Base-by-base conservation (phyloP, 1,284 basidiomycete species). In the Leccinum griseonigrum region DNA sequence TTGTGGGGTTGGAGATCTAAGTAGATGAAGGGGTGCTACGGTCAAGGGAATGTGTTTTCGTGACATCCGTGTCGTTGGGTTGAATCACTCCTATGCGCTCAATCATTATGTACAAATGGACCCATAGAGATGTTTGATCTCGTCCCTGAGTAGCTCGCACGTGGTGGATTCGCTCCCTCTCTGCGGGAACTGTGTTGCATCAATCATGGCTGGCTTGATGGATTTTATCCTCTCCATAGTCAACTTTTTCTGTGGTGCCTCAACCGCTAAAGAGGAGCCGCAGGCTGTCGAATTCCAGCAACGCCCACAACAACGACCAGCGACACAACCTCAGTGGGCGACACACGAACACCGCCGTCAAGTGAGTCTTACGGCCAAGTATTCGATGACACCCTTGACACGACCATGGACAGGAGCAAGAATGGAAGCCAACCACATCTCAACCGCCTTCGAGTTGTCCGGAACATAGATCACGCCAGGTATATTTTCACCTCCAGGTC, bases 1-100 rank as follows among this genome's bases (percentile, higher is more conserved):
- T 92, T 43, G 88, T 92, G 60, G 90, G 90, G 56, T 78, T 92
- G 74, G 90, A 92, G 68, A 85, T 92, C 58, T 91, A 76, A 71
- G 50, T 51, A 26, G 43, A 51, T 38, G 54, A 34, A 28, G 31
- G 13, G 22, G 29, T 58, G 22, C 5, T 9, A 36, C 11, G 72
- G 74, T 65, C 70, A 64, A 63, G 72, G 73, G 74, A 74, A 69
- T 73, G 72, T 75, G 52, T 56, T 59, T 62, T 28, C 48, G 48
- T 51, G 48, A 46, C 64, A 56, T 57, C 22, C 43, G 57, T 72
- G 73, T 66, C 32, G 71, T 64, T 60, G 71, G 73, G 72, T 68
- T 62, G 68, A 63, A 64, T 38, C n/a, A 58, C 34, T 48, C 4
- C 32, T 52, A 61, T 54, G 67, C 53, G 16, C 43, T 51, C 64